These are phyloP conservation scores for Penicillium sp. DNA, from an alignment of 2,329 filamentous ascomycete species.

Conservation along the genomic window DNA sequence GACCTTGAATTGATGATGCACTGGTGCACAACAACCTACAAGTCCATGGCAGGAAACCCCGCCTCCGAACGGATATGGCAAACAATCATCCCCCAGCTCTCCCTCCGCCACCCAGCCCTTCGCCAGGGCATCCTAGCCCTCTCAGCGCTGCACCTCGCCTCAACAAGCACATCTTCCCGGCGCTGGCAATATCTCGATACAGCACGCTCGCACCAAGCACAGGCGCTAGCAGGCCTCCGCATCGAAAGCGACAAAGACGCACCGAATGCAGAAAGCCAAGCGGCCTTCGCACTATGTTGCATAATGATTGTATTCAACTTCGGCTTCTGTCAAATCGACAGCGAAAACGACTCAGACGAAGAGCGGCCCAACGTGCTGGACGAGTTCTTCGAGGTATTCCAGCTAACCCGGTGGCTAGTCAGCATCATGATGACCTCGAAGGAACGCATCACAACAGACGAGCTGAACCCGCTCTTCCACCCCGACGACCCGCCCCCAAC, in stretches of 20 bases:
- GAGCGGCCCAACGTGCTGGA: slow-evolving; percentile 20
- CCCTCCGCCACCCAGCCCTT: slow-evolving; percentile 29
- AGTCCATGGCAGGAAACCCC: slow-evolving; percentile 27
- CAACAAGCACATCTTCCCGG: slow-evolving; percentile 10
- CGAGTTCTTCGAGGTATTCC: slow-evolving; percentile 33
- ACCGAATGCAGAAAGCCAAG: slow-evolving; percentile 32
- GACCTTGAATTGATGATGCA: slow-evolving; percentile 38
- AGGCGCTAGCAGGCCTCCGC: slow-evolving; percentile 26
- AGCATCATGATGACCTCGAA: slow-evolving; percentile 24
- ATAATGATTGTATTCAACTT: slow-evolving; percentile 38
- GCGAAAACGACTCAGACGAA: slow-evolving; percentile 6
- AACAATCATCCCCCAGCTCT: slow-evolving; percentile 30
- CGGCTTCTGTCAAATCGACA: slow-evolving; percentile 26
- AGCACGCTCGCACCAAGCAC: slow-evolving; percentile 31
- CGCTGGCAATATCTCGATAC: slow-evolving; percentile 25
- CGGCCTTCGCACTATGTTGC: slow-evolving; percentile 35
- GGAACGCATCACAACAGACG: slow-evolving; percentile 24
- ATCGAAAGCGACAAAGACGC: slow-evolving; percentile 17
- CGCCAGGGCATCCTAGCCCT: slow-evolving; percentile 38
- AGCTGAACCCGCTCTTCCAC: slow-evolving; percentile 28
- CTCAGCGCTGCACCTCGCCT: slow-evolving; percentile 34
- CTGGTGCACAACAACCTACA: slow-evolving; percentile 36
- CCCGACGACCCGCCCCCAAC: slow-evolving; percentile 24
- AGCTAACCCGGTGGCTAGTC: slow-evolving; percentile 31
- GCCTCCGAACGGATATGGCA: slow-evolving; percentile 32